These are phyloP conservation scores for Trichosanthes cucumerina DNA, from an alignment of 306 rosid species.

Conservation along the genomic window DNA sequence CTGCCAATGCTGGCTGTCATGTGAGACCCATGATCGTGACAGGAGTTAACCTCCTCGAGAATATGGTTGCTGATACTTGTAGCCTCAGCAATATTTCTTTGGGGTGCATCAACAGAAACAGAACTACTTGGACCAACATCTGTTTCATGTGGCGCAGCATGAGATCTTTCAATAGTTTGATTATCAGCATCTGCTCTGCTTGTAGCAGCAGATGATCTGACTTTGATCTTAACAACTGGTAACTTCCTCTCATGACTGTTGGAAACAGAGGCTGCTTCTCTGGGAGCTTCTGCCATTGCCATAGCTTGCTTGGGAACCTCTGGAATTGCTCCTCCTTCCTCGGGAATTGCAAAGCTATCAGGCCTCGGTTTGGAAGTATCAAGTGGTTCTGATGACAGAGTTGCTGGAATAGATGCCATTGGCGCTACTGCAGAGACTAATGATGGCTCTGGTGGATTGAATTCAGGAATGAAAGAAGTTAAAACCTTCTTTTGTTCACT, in stretches of 20 bases:
- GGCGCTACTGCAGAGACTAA: neutral
- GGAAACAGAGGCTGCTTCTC: conserved; percentile 40
- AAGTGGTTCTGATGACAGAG: conserved; percentile 12
- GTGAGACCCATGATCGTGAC: conserved; percentile 62
- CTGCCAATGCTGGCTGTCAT: conserved; percentile 96
- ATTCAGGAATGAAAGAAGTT: conserved; percentile 49
- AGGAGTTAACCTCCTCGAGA: conserved; percentile 75
- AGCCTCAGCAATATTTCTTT: conserved; percentile 48
- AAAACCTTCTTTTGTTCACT: conserved; percentile 57
- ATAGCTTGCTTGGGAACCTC: conserved; percentile 22
- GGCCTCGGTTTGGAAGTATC: conserved; percentile 32
- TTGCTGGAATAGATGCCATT: neutral
- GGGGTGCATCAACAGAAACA: conserved; percentile 95
- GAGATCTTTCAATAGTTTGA: conserved; percentile 59
- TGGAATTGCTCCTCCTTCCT: conserved; percentile 12
- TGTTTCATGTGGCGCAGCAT: conserved; percentile 43
- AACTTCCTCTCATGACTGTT: conserved; percentile 54
- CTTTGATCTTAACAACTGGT: conserved; percentile 63
- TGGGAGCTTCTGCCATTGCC: conserved; percentile 30
- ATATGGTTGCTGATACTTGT: conserved; percentile 49
- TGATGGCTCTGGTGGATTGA: conserved; percentile 37
- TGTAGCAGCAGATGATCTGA: conserved; percentile 70
- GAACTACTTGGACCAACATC: conserved; percentile 78
- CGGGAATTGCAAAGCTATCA: conserved; percentile 21
- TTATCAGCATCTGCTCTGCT: conserved; percentile 74